These are phyloP conservation scores for Sanguinoderma infundibulare DNA, from an alignment of 1,284 basidiomycete genomes.

Conservation along the genomic window DNA sequence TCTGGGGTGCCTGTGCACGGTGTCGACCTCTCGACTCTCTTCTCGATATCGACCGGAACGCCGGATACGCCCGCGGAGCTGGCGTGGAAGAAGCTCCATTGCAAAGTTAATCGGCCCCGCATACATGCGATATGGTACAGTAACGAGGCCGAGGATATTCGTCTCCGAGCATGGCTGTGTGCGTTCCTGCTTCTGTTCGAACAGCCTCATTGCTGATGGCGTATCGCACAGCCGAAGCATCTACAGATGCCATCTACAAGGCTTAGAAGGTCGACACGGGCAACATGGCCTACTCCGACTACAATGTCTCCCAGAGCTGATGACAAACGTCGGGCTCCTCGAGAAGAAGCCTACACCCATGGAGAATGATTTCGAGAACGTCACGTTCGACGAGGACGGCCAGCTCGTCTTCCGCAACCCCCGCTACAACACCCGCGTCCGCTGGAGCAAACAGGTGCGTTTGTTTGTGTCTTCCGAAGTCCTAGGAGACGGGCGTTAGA, in stretches of 20 bases:
- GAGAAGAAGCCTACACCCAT: slow-evolving; percentile 31
- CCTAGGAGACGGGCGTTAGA: too few relatives aligned
- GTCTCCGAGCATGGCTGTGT: slow-evolving; percentile 19
- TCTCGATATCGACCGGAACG: neutral
- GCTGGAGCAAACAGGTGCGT: slow-evolving; percentile 22
- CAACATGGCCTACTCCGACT: slow-evolving; percentile 20
- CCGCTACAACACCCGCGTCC: slow-evolving; percentile 32
- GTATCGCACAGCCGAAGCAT: slow-evolving; percentile 8
- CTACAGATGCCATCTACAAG: neutral
- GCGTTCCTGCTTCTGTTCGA: neutral
- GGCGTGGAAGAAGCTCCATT: slow-evolving; percentile 3
- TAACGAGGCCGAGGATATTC: slow-evolving; percentile 7
- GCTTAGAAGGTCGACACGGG: slow-evolving; percentile 13
- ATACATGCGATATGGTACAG: slow-evolving; percentile 13
- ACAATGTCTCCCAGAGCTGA: slow-evolving; percentile 21
- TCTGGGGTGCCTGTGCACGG: slow-evolving; percentile 8
- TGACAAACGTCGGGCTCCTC: slow-evolving; percentile 28
- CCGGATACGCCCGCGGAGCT: slow-evolving; percentile 13
- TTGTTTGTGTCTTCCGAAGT: neutral
- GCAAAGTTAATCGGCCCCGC: neutral
- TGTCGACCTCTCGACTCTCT: slow-evolving; percentile 15
- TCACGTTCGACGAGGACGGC: slow-evolving; percentile 20
- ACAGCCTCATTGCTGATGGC: neutral
- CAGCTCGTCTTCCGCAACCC: slow-evolving; percentile 24
- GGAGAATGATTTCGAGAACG: slow-evolving; percentile 32